These are phyloP conservation scores for Echeveria elegans DNA, from an alignment of 164 flowering plant species.

Conservation along the genomic window DNA sequence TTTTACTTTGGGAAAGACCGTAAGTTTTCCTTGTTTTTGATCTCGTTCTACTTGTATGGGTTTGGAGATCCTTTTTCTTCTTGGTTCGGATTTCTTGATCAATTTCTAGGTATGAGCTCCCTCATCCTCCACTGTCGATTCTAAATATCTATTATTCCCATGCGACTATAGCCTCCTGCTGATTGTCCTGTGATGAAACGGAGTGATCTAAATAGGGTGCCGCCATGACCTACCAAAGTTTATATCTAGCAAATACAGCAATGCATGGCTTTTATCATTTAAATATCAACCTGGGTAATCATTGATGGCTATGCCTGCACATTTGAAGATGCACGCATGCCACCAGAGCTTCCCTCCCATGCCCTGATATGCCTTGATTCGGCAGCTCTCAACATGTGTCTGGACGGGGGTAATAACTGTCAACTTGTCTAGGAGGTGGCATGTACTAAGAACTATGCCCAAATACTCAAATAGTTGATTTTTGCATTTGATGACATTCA, in stretches of 20 bases:
- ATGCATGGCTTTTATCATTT: no score
- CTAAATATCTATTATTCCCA: conserved; percentile 34
- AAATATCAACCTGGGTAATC: conserved; percentile 46
- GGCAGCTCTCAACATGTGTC: conserved; percentile 64
- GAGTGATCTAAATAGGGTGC: conserved; percentile 33
- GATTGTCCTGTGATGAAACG: conserved; percentile 28
- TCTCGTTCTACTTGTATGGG: no score
- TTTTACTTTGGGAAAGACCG: no score
- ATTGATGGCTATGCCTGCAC: conserved; percentile 50
- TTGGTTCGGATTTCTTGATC: no score
- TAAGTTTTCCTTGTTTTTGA: no score
- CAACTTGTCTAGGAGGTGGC: conserved; percentile 72
- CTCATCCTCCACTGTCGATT: background rate
- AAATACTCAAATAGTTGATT: conserved; percentile 60
- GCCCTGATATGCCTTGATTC: conserved; percentile 60
- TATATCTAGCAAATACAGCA: no score
- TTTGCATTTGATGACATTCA: conserved; percentile 53
- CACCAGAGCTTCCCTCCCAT: conserved; percentile 70
- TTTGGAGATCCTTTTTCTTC: no score
- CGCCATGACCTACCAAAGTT: conserved; percentile 13
- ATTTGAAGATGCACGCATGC: conserved; percentile 43
- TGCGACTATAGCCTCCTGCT: conserved; percentile 40
- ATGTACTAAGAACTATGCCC: conserved; percentile 59
- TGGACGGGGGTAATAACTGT: conserved; percentile 65
- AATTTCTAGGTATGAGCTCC: no score